Percentiles rank a stretch among this genome's conserved stretches.
Conservation (phyloP, 1,284 basidiomycete species). For the Irpex sp. region DNA sequence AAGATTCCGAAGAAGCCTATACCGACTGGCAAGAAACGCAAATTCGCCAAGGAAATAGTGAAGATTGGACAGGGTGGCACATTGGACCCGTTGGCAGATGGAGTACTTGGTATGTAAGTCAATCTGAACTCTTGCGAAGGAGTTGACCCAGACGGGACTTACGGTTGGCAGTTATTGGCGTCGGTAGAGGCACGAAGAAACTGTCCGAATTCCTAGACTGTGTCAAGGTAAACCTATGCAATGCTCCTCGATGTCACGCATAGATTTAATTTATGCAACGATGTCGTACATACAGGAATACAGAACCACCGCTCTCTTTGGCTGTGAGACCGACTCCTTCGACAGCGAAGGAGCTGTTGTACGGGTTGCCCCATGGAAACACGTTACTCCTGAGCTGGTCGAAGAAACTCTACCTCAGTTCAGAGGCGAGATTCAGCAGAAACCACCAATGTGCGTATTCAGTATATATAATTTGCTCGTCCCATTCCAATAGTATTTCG, state of each 20-base stretch:
- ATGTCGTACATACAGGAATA: conserved; percentile 69
- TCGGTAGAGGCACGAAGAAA: conserved; percentile 90
- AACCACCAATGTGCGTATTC: conserved; percentile 80
- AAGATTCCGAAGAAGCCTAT: conserved; percentile 41
- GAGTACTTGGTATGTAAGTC: conserved; percentile 66
- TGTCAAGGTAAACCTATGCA: conserved; percentile 64
- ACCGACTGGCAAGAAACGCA: conserved; percentile 28
- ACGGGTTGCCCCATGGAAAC: conserved; percentile 75
- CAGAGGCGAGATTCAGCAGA: conserved; percentile 85
- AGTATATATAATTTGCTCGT: conserved; percentile 1
- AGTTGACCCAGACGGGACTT: conserved; percentile 7
- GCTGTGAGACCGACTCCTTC: conserved; percentile 93
- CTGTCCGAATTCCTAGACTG: conserved; percentile 86
- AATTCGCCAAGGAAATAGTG: conserved; percentile 41
- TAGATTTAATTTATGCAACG: conserved; percentile 1
- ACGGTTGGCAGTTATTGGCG: conserved; percentile 70
- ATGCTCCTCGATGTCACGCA: neutral
- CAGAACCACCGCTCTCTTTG: conserved; percentile 85
- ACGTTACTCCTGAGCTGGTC: conserved; percentile 79
- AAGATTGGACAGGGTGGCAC: conserved; percentile 95
- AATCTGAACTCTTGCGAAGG: conserved; percentile 5
- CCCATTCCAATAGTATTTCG: neutral
- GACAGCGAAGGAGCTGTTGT: conserved; percentile 85
- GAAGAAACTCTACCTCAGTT: conserved; percentile 75
- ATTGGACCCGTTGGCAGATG: conserved; percentile 95